Percentiles rank a stretch among this genome's conserved stretches.
Conservation (phyloP, 2,329 filamentous ascomycete species). For the Ceratocystis ficicola region DNA sequence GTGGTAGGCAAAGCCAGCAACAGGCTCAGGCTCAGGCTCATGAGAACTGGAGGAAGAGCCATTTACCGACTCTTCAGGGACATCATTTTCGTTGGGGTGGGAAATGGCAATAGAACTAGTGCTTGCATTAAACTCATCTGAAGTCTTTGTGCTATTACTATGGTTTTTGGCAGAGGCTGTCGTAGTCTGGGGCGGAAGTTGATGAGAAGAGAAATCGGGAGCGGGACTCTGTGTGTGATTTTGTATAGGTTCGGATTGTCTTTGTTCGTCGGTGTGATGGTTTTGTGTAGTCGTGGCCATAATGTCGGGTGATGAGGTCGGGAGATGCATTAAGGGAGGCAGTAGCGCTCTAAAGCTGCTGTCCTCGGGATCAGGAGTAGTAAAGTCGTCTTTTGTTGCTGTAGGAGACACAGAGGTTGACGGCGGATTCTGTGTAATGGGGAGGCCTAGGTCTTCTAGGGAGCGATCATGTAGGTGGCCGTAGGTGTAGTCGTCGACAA, state of each 20-base stretch:
- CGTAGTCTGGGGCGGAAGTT: background rate
- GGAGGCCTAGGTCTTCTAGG: background rate
- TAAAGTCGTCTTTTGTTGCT: background rate
- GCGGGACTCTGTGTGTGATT: background rate
- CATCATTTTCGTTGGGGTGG: constrained; percentile 38
- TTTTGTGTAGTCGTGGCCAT: background rate
- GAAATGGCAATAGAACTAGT: constrained; percentile 42
- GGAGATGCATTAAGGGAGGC: background rate
- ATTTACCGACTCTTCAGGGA: constrained; percentile 30
- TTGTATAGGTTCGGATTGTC: background rate
- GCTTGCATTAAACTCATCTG: constrained; percentile 43
- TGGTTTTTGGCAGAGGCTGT: background rate
- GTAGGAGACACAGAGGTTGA: background rate
- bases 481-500: constrained; percentile 23
- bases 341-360: background rate
- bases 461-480: background rate
- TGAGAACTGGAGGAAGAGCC: constrained; percentile 41
- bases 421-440: background rate
- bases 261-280: background rate
- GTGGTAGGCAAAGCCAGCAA: constrained; percentile 51
- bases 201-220: background rate
- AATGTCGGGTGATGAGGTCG: background rate
- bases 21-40: constrained; percentile 34
- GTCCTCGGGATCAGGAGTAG: background rate
- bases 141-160: constrained; percentile 27